Conservation (phyloP, 2,329 filamentous ascomycete species). For the Colletotrichum limetticola region DNA sequence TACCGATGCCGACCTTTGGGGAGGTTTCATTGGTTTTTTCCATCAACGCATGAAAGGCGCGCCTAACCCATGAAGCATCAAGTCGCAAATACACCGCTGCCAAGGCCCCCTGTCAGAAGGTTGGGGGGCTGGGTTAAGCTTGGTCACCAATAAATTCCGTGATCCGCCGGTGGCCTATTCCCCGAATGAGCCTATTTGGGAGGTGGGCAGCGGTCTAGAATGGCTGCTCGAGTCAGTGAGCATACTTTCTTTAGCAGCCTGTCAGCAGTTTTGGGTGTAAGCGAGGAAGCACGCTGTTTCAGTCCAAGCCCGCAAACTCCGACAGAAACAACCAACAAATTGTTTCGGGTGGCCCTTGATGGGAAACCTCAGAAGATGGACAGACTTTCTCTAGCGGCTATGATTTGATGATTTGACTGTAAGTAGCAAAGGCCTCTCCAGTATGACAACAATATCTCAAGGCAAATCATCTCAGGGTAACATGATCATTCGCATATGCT, state of each 20-base stretch:
- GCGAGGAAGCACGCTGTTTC: neutral
- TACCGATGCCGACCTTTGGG: neutral
- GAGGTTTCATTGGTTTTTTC: neutral
- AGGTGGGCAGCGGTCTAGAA: neutral
- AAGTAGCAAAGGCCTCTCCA: neutral
- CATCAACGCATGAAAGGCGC: neutral
- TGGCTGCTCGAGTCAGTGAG: conserved; percentile 1
- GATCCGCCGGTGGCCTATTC: neutral
- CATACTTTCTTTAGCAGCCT: too few relatives aligned
- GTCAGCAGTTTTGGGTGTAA: neutral
- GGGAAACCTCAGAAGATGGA: neutral
- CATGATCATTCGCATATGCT: neutral
- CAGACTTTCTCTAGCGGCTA: neutral
- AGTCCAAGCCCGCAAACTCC: neutral
- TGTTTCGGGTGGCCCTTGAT: neutral
- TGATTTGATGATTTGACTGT: neutral
- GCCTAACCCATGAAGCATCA: neutral
- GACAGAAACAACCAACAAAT: neutral
- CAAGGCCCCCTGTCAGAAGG: neutral
- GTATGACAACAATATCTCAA: neutral
- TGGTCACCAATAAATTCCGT: neutral
- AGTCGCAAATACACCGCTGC: neutral
- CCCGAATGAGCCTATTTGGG: neutral
- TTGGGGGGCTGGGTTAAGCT: neutral
- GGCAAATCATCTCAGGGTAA: neutral